A percentile compares a stretch with the other conserved stretches of the same genome.
Conservation (phyloP, 257 asterid species). For the Solanum neorickii region DNA sequence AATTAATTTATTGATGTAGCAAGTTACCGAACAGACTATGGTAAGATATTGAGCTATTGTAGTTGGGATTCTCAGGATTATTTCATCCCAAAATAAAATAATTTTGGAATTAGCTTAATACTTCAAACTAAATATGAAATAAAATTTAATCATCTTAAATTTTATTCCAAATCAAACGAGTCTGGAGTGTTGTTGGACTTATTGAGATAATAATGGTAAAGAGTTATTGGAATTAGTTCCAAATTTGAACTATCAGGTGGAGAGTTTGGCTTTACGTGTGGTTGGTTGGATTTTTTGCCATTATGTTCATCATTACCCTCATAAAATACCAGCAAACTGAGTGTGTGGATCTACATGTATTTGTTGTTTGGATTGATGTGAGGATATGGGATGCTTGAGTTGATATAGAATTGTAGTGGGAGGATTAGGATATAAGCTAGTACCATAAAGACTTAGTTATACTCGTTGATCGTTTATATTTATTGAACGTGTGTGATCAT, state of each 20-base stretch:
- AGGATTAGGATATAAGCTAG: background rate
- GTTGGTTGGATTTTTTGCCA: background rate
- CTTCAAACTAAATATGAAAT: background rate
- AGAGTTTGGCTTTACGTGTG: background rate
- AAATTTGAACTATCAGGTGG: background rate
- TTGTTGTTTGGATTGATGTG: background rate
- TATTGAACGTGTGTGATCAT: background rate
- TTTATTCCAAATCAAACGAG: background rate
- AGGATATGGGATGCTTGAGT: background rate
- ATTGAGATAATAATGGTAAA: background rate
- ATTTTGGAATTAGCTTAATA: background rate
- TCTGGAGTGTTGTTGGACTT: background rate
- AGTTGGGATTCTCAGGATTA: background rate
- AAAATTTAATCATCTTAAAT: too few species aligned
- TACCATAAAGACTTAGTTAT: background rate
- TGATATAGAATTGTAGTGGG: background rate
- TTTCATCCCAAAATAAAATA: background rate
- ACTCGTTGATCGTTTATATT: background rate
- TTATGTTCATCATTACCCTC: background rate
- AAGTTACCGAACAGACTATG: background rate
- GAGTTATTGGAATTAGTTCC: background rate
- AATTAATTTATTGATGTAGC: background rate
- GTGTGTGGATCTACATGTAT: background rate
- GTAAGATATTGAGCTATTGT: background rate
- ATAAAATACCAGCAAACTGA: background rate